Evolutionary conservation across 2,329 filamentous ascomycete genomes (phyloP), one percentile per base, ranked within the genome.

Genomic region (Colletotrichum musicola): DNA sequence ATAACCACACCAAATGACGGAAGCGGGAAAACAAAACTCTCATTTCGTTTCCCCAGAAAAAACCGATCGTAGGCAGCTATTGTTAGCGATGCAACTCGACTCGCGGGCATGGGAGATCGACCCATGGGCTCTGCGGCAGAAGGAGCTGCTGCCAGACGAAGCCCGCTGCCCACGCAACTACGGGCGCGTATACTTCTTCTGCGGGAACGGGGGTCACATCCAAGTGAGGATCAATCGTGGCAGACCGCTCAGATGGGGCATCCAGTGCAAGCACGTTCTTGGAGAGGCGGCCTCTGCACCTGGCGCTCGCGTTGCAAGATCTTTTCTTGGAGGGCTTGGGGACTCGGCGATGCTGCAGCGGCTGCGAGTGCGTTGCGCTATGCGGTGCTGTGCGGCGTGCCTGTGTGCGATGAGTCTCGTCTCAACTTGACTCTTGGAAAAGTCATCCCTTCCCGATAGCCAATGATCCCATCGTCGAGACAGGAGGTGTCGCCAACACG

Each of bases 191-290:
- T 12, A 40, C 50, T 35, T 50, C 14, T 6, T 14, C 50, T 38
- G 54, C 25, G 56, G 44, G 56, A 59, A 59, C 58, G 38, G 58
- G 49, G 58, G 51, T 49, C 40, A 18, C 61, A 60, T 18, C 65
- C 65, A 64, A 61, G 65, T 59, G 49, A 59, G 38, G 47, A 68
- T 68, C 65, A 59, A 20, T 46, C 14, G 14, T 54, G 40, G 27
- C 46, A 46, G n/a, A 49, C 18, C 25, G 14, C 22, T 55, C 61
- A 44, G 64, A 68, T 68, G 64, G 61, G 50, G 47, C 30, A 51
- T 64, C 64, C 54, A 64, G 18, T 68, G 6, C 30, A 35, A 35
- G 30, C 42, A 27, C 13, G 20, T n/a, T 16, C 25, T 13, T 49
- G 22, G 44, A 54, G 51, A 67, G 18, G 30, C 47, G 4, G 40